Evolutionary conservation across 768 basidiomycete genomes (phyloP), one percentile per base, ranked within the genome.

Genomic region (Lentinula boryana): DNA sequence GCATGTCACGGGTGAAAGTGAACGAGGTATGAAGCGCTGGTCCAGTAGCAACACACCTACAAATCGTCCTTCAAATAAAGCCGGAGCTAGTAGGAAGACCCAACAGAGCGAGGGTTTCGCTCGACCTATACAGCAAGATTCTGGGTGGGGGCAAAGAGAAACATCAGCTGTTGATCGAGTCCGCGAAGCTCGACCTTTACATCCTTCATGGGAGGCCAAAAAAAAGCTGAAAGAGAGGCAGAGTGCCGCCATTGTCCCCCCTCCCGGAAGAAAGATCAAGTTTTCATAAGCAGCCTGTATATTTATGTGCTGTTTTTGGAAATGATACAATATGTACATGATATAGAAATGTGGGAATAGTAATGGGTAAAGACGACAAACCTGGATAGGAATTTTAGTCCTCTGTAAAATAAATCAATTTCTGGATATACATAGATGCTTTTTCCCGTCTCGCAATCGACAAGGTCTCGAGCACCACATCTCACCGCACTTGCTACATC

Each of bases 141-240:
- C 61, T 13, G 51, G 60, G 33, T 43, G 58, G 61, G 43, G 48
- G 6, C 44, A 51, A 60, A 41, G 35, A 49, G n/a, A 56, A 18
- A 21, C 31, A 27, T 23, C 61, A 23, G 18, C 60, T 31, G 32
- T 44, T 18, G 53, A 54, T 27, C 50, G 63, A 57, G 48, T 48
- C 23, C 60, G 63, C 58, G 58, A 63, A 54, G 43, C 57, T 41
- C 5, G 70, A 78, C 78, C 83, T 33, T 64, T 97, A 59, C 97
- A 99, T 74, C 96, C 97, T 2, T 96, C 93, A 13, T 99, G 97
- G 96, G 92, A 92, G 72, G 97, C 97, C 5, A 98, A 95, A 75
- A 82, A 80, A 72, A 87, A 84, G 71, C 71, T 87, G 62, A 93
- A 89, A 74, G 84, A 88, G 75, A 85, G 83, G 74, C 78, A 84